Evolutionary conservation across 2,329 filamentous ascomycete species (phyloP), one percentile per base, ranked within the genome.

Genomic region (Periconia sp.): DNA sequence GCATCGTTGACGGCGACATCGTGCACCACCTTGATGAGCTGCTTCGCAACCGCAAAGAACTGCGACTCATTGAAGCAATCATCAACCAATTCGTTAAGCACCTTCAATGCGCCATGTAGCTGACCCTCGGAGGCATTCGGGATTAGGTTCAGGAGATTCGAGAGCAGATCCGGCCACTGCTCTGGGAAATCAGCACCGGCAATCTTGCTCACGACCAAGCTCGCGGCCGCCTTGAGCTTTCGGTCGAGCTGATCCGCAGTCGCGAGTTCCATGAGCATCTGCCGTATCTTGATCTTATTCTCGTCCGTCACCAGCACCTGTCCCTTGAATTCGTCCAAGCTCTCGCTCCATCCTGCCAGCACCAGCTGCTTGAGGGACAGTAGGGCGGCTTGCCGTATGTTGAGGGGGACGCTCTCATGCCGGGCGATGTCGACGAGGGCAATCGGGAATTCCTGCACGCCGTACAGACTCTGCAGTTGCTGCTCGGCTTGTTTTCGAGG

Each of bases 51-150:
- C 45, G 81, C 82, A 70, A 97, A 96, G 78, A 99, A 99, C 59
- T 96, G 92, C 49, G 91, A 88, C 66, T 97, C 92, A 63, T 86
- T 95, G 69, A 99, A 82, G 54, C 89, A 91, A 63, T 96, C 92
- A 50, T 97, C 92, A 18, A 99, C 89, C 32, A 99, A 78, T 70
- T 97, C 92, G 54, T 83, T 80, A 31, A 99, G 82, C 17, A 97
- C 91, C 66, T 88, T 88, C 48, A 99, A 78, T 7, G 92, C 89
- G 38, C 94, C 94, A 68, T 96, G 91, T 36, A 96, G 77, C 66
- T 96, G 91, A 33, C 78, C 76, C 60, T 96, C 89, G 51, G 78
- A 84, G 48, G 89, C 90, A 39, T 78, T 81, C 40, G 87, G 83
- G 61, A 97, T 88, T 36, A 92, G 79, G 30, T 82, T 81, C 48